Conservation (phyloP, 2,329 filamentous ascomycete genomes). For the Thelonectria rubi region DNA sequence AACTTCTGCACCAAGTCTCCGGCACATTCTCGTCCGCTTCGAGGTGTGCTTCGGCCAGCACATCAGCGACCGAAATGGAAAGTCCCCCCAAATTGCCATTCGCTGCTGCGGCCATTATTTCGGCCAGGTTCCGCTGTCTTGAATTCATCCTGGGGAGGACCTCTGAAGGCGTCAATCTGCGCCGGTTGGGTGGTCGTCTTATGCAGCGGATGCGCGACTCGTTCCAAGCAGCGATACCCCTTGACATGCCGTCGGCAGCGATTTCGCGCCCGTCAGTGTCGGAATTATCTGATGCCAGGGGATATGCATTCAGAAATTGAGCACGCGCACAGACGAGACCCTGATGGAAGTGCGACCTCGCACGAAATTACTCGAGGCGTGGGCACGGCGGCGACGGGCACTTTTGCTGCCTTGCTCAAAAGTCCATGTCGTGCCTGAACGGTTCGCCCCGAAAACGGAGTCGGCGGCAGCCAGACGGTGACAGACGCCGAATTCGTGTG, state of each 20-base stretch:
- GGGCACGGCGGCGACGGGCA: too few species aligned
- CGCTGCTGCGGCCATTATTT: conserved; percentile 19
- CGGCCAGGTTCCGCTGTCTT: conserved; percentile 34
- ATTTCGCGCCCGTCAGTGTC: background rate
- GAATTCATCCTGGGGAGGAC: background rate
- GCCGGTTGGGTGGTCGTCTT: conserved; percentile 20
- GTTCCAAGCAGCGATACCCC: background rate
- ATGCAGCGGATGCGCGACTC: conserved; percentile 17
- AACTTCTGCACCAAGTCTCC: conserved; percentile 29
- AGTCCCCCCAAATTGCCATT: conserved; percentile 6
- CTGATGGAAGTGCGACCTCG: background rate
- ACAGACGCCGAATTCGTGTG: background rate
- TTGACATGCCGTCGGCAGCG: background rate
- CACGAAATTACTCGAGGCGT: background rate
- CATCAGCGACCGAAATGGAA: conserved; percentile 9
- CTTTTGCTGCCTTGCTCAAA: too few species aligned
- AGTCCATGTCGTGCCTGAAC: too few species aligned
- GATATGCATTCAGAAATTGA: background rate
- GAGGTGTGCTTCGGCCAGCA: conserved; percentile 17
- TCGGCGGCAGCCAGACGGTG: too few species aligned
- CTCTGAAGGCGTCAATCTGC: conserved; percentile 11
- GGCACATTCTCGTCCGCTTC: conserved; percentile 29
- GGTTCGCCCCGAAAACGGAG: too few species aligned
- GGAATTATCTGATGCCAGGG: background rate
- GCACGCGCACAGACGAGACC: background rate